These are phyloP conservation scores for Trichoderma hamatum DNA, from an alignment of 2,329 filamentous ascomycete species.

Conservation along the genomic window DNA sequence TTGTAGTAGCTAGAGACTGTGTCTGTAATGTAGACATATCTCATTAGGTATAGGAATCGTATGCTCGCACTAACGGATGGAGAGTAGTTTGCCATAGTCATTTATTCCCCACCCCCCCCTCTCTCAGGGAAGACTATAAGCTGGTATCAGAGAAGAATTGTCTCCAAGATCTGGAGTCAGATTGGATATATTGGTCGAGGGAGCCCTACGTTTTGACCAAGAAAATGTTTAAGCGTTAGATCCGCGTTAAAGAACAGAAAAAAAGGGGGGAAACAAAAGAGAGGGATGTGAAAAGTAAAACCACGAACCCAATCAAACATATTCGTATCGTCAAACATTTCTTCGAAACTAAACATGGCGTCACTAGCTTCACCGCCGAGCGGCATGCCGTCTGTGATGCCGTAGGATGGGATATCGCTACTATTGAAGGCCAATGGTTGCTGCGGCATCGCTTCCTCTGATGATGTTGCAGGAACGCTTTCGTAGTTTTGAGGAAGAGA, in stretches of 20 bases:
- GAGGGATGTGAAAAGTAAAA: not conserved
- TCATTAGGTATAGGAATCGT: too few relatives aligned
- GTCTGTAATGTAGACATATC: too few relatives aligned
- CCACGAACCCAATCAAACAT: constrained; percentile 47
- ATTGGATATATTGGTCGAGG: constrained; percentile 36
- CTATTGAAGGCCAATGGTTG: not conserved
- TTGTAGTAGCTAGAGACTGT: too few relatives aligned
- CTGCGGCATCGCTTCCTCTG: not conserved
- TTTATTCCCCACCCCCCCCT: too few relatives aligned
- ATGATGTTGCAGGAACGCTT: not conserved
- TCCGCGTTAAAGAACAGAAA: not conserved
- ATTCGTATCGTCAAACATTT: constrained; percentile 40
- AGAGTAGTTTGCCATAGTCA: too few relatives aligned
- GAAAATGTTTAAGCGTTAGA: not conserved
- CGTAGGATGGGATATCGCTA: not conserved
- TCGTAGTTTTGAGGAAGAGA: not conserved
- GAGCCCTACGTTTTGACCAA: constrained; percentile 19
- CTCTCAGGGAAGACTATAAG: not conserved
- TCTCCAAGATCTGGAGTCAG: constrained; percentile 7
- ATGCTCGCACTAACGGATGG: too few relatives aligned
- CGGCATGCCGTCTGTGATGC: not conserved
- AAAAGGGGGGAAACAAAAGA: not conserved
- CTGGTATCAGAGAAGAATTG: constrained; percentile 13
- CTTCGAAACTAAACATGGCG: constrained; percentile 43
- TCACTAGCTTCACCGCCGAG: constrained; percentile 26